Percentiles rank a stretch among this genome's conserved stretches.
phyloP scores from a whole-genome alignment of 2,329 filamentous ascomycete genomes.

The Thermothelomyces thermophilus region DNA sequence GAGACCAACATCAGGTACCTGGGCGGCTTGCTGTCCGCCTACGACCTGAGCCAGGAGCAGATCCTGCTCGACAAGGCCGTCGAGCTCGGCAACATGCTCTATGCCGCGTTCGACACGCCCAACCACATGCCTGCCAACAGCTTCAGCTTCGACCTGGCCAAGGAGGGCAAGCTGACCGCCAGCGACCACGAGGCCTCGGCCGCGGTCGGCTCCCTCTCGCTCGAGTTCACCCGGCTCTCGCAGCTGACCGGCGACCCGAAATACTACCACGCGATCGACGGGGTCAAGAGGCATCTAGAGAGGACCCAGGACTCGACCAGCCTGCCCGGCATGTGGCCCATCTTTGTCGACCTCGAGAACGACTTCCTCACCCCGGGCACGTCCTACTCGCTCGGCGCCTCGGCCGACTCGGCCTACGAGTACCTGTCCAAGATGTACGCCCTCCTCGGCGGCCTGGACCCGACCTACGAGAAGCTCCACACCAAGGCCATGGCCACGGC shows the following conservation, averaged over 20 bases:
- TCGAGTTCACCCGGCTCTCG: constrained; percentile 69
- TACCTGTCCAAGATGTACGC: constrained; percentile 53
- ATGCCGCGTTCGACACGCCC: constrained; percentile 48
- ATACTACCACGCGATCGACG: constrained; percentile 63
- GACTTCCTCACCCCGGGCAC: constrained; percentile 36
- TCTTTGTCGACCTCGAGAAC: constrained; percentile 54
- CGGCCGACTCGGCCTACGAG: constrained; percentile 49
- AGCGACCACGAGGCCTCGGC: constrained; percentile 36
- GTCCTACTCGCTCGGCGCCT: constrained; percentile 40
- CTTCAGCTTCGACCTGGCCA: constrained; percentile 39
- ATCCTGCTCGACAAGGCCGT: constrained; percentile 44
- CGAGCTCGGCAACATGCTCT: constrained; percentile 49
- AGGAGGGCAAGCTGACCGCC: constrained; percentile 32
- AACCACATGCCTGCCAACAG: constrained; percentile 45
- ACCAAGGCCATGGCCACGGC: constrained; percentile 54
- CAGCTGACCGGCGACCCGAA: constrained; percentile 66
- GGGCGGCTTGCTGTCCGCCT: constrained; percentile 46
- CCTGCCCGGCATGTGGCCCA: constrained; percentile 68
- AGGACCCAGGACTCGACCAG: constrained; percentile 58
- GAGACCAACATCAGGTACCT: constrained; percentile 55
- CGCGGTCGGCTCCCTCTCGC: constrained; percentile 56
- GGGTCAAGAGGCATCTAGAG: constrained; percentile 63
- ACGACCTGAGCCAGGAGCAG: constrained; percentile 43
- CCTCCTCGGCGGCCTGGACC: constrained; percentile 59
- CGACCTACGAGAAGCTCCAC: constrained; percentile 61